Conservation (phyloP, 1,139 yeast species). For the Suhomyces maxii region DNA sequence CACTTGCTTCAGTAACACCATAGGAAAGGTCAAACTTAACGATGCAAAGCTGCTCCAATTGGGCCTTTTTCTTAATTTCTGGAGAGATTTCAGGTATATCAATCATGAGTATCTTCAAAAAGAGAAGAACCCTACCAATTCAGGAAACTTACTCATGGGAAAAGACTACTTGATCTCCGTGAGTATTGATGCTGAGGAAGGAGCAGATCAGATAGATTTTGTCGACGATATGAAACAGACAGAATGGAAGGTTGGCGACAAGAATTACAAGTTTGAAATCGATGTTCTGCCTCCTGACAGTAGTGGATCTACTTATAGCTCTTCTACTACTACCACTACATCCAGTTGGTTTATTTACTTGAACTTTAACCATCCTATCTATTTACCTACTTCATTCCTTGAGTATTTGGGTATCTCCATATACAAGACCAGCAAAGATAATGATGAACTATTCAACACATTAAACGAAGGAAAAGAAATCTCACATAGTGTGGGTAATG, state of each 20-base stretch:
- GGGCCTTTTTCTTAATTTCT: conserved; percentile 38
- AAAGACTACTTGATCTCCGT: conserved; percentile 18
- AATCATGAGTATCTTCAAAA: conserved; percentile 22
- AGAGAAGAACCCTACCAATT: too few species aligned
- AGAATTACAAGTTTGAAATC: conserved; percentile 14
- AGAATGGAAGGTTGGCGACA: conserved; percentile 20
- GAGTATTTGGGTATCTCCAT: conserved; percentile 30
- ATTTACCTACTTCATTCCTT: conserved; percentile 28
- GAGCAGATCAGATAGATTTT: conserved; percentile 16
- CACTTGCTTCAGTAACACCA: conserved; percentile 24
- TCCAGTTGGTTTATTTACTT: conserved; percentile 23
- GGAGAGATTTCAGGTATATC: conserved; percentile 37
- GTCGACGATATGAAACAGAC: conserved; percentile 21
- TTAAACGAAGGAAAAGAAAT: conserved; percentile 22
- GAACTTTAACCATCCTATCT: conserved; percentile 25
- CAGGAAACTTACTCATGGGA: conserved; percentile 11
- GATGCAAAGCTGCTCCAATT: conserved; percentile 22
- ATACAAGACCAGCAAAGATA: conserved; percentile 10
- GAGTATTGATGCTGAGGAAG: conserved; percentile 11
- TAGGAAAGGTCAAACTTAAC: conserved; percentile 35
- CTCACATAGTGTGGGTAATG: conserved; percentile 3
- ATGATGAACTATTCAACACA: conserved; percentile 14
- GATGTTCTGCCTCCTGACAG: conserved; percentile 8
- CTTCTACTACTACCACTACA: conserved; percentile 2
- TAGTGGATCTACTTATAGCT: conserved; percentile 2